Evolutionary conservation across 208 protist species (phyloP), one percentile per base, ranked within the genome.

Genomic region (Trypanosoma melophagium): DNA sequence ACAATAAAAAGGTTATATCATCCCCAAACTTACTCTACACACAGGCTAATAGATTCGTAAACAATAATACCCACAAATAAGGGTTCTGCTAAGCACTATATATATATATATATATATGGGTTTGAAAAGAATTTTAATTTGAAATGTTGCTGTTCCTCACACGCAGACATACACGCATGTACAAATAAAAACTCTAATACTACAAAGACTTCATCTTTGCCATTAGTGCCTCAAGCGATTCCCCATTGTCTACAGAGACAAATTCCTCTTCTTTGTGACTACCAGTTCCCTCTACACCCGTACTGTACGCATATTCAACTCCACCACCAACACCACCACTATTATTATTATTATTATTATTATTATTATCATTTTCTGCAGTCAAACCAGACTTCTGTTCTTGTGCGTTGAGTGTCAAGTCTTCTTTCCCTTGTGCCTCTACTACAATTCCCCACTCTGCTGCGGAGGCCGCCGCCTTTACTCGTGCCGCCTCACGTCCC

Each of bases 381-480:
- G 60, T 28, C 50, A 56, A 31, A 35, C 19, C 49, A 10, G 14
- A 19, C 14, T 53, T 51, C 0, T 31, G 9, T 14, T 35, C 63
- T 14, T 16, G n/a, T 16, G 40, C 31, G 14, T 41, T 19, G 2
- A 76, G 21, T 49, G 57, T 45, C 12, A 78, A 42, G 25, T 77
- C 52, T 45, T 64, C 56, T 38, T 71, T 41, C 3, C 79, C 64
- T n/a, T 74, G 60, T 19, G 57, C 60, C 69, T 89, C 83, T 12
- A 94, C 66, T 22, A 79, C 81, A 66, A 94, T 96, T 28, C 85
- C 88, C 89, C 91, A 96, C 71, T 94, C 86, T 28, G 73, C 84
- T 3, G 83, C 83, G 19, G 71, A 82, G 40, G 87, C 86, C 24
- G 74, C 47, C 19, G 86, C 86, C 56, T 72, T 77, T 17, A 57